A percentile compares a stretch with the other conserved stretches of the same genome.
Conservation (phyloP, 208 protist species). For the Perkinsela sp. region DNA sequence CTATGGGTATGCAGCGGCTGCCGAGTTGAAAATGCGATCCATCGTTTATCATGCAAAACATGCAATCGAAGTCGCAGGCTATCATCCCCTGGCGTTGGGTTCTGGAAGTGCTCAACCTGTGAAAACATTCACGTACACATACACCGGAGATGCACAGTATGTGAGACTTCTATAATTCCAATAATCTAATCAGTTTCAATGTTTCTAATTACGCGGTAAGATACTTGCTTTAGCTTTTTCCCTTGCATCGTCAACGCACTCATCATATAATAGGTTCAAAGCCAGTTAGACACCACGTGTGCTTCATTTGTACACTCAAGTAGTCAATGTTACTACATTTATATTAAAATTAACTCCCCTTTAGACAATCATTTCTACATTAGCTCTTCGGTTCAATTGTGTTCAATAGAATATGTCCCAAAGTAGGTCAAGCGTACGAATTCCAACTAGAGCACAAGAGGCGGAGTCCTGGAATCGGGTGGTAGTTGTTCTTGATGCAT, state of each 20-base stretch:
- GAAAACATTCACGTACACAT: neutral
- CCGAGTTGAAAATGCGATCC: neutral
- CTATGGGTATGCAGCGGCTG: neutral
- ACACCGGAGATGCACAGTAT: neutral
- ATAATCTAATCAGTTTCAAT: neutral
- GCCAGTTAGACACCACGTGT: neutral
- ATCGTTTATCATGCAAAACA: neutral
- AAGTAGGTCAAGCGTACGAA: conserved; percentile 12
- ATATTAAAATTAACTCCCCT: neutral
- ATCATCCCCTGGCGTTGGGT: neutral
- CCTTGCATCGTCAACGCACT: neutral
- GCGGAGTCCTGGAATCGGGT: conserved; percentile 55
- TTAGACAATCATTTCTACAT: too few species aligned
- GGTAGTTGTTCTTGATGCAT: conserved; percentile 79
- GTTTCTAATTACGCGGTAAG: too few species aligned
- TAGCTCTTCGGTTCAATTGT: too few species aligned
- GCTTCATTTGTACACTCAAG: neutral
- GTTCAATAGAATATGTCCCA: too few species aligned
- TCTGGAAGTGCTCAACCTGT: neutral
- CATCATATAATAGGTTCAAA: neutral
- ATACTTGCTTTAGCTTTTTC: too few species aligned
- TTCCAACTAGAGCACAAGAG: conserved; percentile 51
- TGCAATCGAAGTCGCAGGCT: neutral
- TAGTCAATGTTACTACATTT: neutral
- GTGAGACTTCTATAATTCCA: neutral